phyloP scores from a whole-genome alignment of 108 stramenopile species.

The Stephanodiscus minutulus region DNA sequence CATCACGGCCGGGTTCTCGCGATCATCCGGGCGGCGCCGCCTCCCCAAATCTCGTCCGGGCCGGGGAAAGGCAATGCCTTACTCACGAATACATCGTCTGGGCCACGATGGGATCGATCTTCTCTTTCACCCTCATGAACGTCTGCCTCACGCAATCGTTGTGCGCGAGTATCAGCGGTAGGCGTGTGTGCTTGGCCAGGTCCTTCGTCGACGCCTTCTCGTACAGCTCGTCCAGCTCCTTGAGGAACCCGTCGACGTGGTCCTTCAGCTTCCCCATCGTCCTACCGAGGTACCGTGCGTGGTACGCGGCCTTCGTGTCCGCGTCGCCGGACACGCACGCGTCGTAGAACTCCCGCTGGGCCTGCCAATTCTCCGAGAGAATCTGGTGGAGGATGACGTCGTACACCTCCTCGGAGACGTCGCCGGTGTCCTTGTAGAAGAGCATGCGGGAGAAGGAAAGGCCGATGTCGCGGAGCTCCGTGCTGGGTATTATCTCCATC shows the following conservation, averaged over 20 bases:
- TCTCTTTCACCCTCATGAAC: constrained; percentile 51
- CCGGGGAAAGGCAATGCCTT: neutral
- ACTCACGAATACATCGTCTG: neutral
- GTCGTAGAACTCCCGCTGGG: constrained; percentile 51
- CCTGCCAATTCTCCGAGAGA: constrained; percentile 32
- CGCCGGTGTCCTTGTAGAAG: constrained; percentile 67
- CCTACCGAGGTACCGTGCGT: constrained; percentile 53
- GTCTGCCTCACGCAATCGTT: constrained; percentile 52
- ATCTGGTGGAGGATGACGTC: constrained; percentile 59
- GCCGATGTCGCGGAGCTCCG: constrained; percentile 60
- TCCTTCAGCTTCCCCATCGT: constrained; percentile 44
- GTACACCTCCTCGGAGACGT: constrained; percentile 56
- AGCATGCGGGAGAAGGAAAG: constrained; percentile 61
- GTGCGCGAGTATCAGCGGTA: constrained; percentile 54
- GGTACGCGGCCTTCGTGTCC: constrained; percentile 51
- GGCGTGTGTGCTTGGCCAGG: constrained; percentile 34
- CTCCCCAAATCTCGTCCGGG: too few relatives aligned
- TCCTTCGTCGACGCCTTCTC: constrained; percentile 42
- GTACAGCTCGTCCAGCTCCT: constrained; percentile 48
- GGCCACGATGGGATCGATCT: constrained; percentile 39
- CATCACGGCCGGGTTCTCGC: too few relatives aligned
- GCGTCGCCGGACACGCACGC: constrained; percentile 57
- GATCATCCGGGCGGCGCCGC: too few relatives aligned
- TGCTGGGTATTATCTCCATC: constrained; percentile 49
- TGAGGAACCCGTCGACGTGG: constrained; percentile 57